These are phyloP conservation scores for Falciphora oryzae DNA, from an alignment of 2,329 filamentous ascomycete species.

Conservation along the genomic window DNA sequence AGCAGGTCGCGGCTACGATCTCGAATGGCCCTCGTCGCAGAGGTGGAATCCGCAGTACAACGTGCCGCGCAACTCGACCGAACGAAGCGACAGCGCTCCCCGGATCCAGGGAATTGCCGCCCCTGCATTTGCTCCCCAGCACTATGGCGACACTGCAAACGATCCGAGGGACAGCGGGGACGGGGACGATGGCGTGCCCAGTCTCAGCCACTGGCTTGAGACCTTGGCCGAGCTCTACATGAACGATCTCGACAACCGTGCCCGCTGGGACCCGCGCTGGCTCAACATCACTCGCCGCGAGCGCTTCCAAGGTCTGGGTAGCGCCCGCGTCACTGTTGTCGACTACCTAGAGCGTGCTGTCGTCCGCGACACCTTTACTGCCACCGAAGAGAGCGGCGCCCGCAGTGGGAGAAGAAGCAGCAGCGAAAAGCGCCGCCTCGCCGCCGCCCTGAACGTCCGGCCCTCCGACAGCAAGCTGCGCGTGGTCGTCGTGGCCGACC, in stretches of 20 bases:
- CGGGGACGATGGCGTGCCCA: background rate
- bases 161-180: background rate
- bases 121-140: too few relatives aligned
- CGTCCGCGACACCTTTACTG: background rate
- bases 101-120: background rate
- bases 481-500: background rate
- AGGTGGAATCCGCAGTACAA: background rate
- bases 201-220: background rate
- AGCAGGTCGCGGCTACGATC: background rate
- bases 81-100: background rate
- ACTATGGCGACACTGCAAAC: background rate
- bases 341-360: background rate
- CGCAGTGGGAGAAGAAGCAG: background rate
- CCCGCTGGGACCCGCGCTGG: background rate
- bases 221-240: background rate
- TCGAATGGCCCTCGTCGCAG: background rate
- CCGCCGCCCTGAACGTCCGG: background rate
- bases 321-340: background rate
- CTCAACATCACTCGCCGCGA: background rate
- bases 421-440: background rate
- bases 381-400: background rate
- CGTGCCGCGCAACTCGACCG: background rate
- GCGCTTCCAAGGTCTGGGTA: background rate
- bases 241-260: background rate
- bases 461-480: background rate